phyloP scores from a whole-genome alignment of 129 eudicot species.

The Flaveria brownii region DNA sequence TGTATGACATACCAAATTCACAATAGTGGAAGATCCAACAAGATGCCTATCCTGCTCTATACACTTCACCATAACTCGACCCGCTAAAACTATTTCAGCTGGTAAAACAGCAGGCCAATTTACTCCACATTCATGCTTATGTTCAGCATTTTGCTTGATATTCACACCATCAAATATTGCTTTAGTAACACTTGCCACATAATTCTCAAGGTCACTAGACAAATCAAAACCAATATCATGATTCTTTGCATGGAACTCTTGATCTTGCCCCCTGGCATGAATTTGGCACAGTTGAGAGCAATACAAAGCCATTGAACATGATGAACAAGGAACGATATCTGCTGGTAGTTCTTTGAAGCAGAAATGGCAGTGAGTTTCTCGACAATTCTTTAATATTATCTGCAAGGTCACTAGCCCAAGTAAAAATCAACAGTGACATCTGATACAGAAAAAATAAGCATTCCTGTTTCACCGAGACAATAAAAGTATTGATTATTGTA shows the following conservation, averaged over 20 bases:
- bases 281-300: conserved; percentile 70
- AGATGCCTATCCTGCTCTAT: conserved; percentile 39
- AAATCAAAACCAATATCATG: conserved; percentile 36
- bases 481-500: not conserved
- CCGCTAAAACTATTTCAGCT: conserved; percentile 78
- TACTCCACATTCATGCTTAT: conserved; percentile 85
- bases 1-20: conserved; percentile 49
- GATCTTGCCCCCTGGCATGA: conserved; percentile 57
- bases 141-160: conserved; percentile 51
- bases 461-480: conserved; percentile 2
- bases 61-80: conserved; percentile 61
- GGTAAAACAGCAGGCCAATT: conserved; percentile 91
- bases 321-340: conserved; percentile 72
- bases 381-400: conserved; percentile 72
- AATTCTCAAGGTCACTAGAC: conserved; percentile 57
- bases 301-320: conserved; percentile 75
- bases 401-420: conserved; percentile 35
- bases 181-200: conserved; percentile 52
- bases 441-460: conserved; percentile 9
- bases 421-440: conserved; percentile 17
- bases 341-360: conserved; percentile 79
- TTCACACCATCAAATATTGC: conserved; percentile 20
- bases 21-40: conserved; percentile 35
- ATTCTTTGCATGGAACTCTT: conserved; percentile 23
- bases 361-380: conserved; percentile 85